Evolutionary conservation across 148 eudicot species (phyloP), one percentile per base, ranked within the genome.

Genomic region (Amaranthus palmeri): DNA sequence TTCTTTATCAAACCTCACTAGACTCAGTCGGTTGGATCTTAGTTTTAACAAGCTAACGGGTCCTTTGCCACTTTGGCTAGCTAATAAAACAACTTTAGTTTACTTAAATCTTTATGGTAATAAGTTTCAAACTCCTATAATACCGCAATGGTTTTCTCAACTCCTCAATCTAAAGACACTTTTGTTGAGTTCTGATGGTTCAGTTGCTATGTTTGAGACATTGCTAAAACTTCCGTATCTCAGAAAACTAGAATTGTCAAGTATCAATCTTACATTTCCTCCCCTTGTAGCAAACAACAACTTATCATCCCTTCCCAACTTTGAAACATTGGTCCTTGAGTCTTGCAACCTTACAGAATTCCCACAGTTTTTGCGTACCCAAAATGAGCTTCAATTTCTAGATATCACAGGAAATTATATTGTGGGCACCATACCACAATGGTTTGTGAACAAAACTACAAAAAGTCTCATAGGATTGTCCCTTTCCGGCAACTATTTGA

Each of bases 11-110:
- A 74, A 74, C 49, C 5, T 74, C 40, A 65, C 77, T 41, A 55
- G 57, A 10, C 65, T 74, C 10, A 49, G 42, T 3, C 6, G 5
- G 10, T 60, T 74, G 45, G 15, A 65, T 8, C 72, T 77, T 25
- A 3, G 50, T 0, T 18, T 36, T 10, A 77, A 77, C 25, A 60
- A 65, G 0, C 73, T 77, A 14, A 72, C 76, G 72, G 78, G 62
- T 56, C 47, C 43, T 3, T 52, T 84, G 13, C 86, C 84, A 8
- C 9, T 47, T 7, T 74, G 73, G 25, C 51, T 81, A 3, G 40
- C 52, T 11, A 78, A 78, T 43, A 59, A 69, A 4, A 78, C 71
- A 10, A 15, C 72, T 13, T 63, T 78, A 11, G 13, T 41, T 4
- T 0, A 3, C 15, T 8, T 78, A 8, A 17, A 40, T 47, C 46